Base-by-base conservation (phyloP, 176 grass and related monocot species). In the Avena atlantica region DNA sequence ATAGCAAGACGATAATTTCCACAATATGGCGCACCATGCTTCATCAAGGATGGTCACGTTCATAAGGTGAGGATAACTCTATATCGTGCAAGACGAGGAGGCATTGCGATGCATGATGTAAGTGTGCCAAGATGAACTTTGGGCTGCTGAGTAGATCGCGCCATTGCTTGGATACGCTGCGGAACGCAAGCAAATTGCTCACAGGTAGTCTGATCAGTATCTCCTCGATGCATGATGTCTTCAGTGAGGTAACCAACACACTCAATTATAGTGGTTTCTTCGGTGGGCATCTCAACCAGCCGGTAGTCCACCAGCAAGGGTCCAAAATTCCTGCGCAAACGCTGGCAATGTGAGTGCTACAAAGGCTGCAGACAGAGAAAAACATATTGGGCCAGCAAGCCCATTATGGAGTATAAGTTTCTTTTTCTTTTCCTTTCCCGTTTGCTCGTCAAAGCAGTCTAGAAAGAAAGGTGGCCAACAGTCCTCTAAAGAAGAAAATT, bases 91-190 rank as follows among this genome's bases (percentile, higher is more conserved):
- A 61, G 58, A 61, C 2, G 20, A 60, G 20, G 58, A 61, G 58
- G 58, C 58, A 19, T 61, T 61, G 58, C n/a, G 58, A 11, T 23
- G 58, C 58, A 61, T 61, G 58, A 0, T 23, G 58, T 23, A 61
- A 23, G 58, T 61, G 8, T 11, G 58, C 58, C 58, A 61, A 3
- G 20, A 61, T 61, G 58, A 61, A 61, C 17, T 23, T 61, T 23
- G n/a, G n/a, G 58, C 58, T 61, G 58, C 58, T 61, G 58, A n/a
- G 58, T 61, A 61, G 8, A 61, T 60, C 17, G 58, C 20, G 20
- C 58, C 58, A 60, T 60, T 60, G 58, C 58, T 60, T 60, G 58
- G 8, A 60, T 60, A 60, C 58, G 58, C 58, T 60, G 58, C 58
- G 58, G 58, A 21, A 60, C 58, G 2, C 8, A 60, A 60, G 58